phyloP scores from a whole-genome alignment of 78 protist species.

The Planoprotostelium fungivorum region DNA sequence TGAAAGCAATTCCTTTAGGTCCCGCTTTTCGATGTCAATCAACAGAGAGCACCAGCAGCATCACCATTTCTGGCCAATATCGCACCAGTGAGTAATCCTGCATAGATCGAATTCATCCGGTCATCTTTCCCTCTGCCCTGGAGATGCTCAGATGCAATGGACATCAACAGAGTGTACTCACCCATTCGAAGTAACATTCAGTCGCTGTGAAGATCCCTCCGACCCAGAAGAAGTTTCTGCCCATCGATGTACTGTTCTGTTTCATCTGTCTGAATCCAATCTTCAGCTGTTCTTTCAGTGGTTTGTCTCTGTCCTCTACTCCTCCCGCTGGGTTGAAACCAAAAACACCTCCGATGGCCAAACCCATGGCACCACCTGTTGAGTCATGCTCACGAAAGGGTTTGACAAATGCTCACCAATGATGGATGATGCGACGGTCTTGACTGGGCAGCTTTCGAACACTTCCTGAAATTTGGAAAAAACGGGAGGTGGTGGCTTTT shows the following conservation, averaged over 20 bases:
- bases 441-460: background rate
- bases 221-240: background rate
- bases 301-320: background rate
- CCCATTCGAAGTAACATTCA: background rate
- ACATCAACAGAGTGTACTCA: too few relatives aligned
- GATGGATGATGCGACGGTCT: background rate
- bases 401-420: background rate
- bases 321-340: background rate
- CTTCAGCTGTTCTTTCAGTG: background rate
- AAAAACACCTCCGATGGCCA: background rate
- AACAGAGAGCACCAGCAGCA: background rate
- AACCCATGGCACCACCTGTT: background rate
- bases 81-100: background rate
- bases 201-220: background rate
- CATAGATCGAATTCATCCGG: background rate
- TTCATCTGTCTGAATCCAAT: background rate
- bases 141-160: too few relatives aligned
- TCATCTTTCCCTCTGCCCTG: background rate
- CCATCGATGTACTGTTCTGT: background rate
- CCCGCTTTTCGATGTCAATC: background rate
- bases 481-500: background rate
- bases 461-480: background rate
- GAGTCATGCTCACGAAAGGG: background rate
- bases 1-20: background rate
- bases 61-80: background rate